phyloP scores from a whole-genome alignment of 1,139 yeast species.

The Arxiozyma heterogenica region DNA sequence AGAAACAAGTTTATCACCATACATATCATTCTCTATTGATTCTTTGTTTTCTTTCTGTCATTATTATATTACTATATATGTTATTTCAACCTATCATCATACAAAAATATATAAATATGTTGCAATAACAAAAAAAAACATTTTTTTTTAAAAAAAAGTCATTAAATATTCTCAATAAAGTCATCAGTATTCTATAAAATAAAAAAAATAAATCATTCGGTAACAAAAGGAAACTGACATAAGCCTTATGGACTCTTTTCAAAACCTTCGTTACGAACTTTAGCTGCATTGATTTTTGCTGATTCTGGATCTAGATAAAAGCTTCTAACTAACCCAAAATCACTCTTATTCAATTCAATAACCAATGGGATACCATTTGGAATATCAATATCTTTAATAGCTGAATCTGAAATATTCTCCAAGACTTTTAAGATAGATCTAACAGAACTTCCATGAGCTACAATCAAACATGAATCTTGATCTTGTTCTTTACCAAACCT shows the following conservation, averaged over 20 bases:
- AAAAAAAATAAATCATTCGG: slow-evolving; percentile 43
- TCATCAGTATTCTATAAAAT: slow-evolving; percentile 39
- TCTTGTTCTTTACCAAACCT: slow-evolving; percentile 33
- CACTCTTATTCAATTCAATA: slow-evolving; percentile 40
- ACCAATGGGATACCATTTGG: slow-evolving; percentile 74
- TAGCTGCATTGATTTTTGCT: slow-evolving; percentile 56
- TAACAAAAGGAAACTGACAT: not conserved
- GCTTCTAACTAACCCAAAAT: slow-evolving; percentile 37
- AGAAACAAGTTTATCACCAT: not conserved
- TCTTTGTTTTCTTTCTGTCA: not conserved
- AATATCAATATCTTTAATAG: slow-evolving; percentile 56
- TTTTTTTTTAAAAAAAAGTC: not conserved
- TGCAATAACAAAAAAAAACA: not conserved
- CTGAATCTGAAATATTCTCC: slow-evolving; percentile 49
- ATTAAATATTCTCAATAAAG: not conserved
- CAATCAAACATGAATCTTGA: slow-evolving; percentile 46
- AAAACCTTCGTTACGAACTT: slow-evolving; percentile 54
- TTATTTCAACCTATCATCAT: not conserved
- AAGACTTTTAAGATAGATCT: slow-evolving; percentile 57
- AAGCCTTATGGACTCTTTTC: slow-evolving; percentile 19
- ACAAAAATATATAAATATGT: not conserved
- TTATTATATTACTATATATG: not conserved
- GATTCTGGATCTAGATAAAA: slow-evolving; percentile 62
- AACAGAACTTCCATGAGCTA: slow-evolving; percentile 71
- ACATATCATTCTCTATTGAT: not conserved